A percentile compares a stretch with the other conserved stretches of the same genome.
These are phyloP conservation scores for Rhodosporidiobolus odoratus DNA, from an alignment of 768 basidiomycete genomes.

Conservation along the genomic window DNA sequence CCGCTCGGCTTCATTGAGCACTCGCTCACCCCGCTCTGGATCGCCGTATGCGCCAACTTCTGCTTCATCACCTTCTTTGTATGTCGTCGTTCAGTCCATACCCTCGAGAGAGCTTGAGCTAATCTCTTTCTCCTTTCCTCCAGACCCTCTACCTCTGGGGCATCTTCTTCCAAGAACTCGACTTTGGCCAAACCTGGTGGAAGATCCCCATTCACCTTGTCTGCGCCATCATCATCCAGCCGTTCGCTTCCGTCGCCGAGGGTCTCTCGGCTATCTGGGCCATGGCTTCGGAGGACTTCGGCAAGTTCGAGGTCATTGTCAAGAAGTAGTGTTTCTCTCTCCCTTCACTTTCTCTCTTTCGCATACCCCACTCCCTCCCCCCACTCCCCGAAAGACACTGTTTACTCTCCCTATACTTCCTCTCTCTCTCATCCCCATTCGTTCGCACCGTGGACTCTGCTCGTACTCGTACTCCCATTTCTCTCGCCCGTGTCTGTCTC, in stretches of 20 bases:
- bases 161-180: conserved; percentile 43
- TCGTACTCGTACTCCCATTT: too few species aligned
- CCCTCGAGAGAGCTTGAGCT: too few species aligned
- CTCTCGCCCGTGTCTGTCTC: too few species aligned
- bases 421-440: too few species aligned
- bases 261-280: conserved; percentile 45
- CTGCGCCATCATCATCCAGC: conserved; percentile 42
- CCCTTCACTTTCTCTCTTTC: too few species aligned
- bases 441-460: too few species aligned
- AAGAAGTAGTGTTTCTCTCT: too few species aligned
- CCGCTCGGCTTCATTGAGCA: conserved; percentile 44
- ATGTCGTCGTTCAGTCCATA: not conserved
- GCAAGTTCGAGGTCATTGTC: conserved; percentile 37
- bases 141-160: conserved; percentile 44
- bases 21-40: conserved; percentile 44
- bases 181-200: conserved; percentile 43
- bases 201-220: conserved; percentile 39
- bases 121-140: not conserved
- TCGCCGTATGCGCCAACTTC: conserved; percentile 45
- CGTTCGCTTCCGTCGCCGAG: conserved; percentile 44
- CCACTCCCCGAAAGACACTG: too few species aligned
- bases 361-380: too few species aligned
- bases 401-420: too few species aligned
- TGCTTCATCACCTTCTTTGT: conserved; percentile 44
- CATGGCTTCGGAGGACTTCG: conserved; percentile 40